Conservation (phyloP, 495 filamentous ascomycete genomes). For the Talaromyces ruber region DNA sequence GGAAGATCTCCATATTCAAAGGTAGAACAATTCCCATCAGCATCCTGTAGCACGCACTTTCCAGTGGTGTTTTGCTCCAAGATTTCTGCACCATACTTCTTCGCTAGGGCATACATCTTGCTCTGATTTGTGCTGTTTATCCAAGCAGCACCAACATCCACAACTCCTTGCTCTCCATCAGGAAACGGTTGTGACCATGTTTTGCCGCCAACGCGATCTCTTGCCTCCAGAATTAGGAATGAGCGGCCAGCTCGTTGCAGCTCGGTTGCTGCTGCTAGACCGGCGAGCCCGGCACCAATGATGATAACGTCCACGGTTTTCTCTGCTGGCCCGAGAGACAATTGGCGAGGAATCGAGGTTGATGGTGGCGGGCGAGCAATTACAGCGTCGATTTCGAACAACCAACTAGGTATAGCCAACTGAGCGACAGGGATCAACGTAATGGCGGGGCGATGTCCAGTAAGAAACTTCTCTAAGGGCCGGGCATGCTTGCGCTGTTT, state of each 20-base stretch:
- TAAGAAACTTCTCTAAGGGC: conserved; percentile 17
- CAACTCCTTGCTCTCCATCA: conserved; percentile 13
- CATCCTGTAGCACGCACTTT: conserved; percentile 22
- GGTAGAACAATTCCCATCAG: conserved; percentile 20
- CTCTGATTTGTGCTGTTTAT: conserved; percentile 43
- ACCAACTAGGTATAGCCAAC: conserved; percentile 19
- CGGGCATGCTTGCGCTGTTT: conserved; percentile 13
- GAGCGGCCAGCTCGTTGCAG: conserved; percentile 32
- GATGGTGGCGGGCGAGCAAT: conserved; percentile 12
- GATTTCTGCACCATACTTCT: conserved; percentile 26
- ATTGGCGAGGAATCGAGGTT: background rate
- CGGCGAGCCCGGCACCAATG: conserved; percentile 43
- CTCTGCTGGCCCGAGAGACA: background rate
- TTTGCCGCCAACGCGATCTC: conserved; percentile 44
- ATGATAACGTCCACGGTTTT: conserved; percentile 29
- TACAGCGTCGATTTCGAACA: conserved; percentile 30
- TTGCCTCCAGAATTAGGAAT: conserved; percentile 37
- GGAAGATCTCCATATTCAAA: background rate
- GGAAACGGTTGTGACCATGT: conserved; percentile 15
- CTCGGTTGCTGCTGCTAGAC: conserved; percentile 35
- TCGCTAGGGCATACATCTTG: conserved; percentile 24
- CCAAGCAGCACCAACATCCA: conserved; percentile 44
- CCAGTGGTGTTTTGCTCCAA: conserved; percentile 35
- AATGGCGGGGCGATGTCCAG: background rate
- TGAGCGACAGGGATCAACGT: conserved; percentile 10